Conservation (phyloP, 345 rosid genomes). For the Bruguiera gymnorhiza region DNA sequence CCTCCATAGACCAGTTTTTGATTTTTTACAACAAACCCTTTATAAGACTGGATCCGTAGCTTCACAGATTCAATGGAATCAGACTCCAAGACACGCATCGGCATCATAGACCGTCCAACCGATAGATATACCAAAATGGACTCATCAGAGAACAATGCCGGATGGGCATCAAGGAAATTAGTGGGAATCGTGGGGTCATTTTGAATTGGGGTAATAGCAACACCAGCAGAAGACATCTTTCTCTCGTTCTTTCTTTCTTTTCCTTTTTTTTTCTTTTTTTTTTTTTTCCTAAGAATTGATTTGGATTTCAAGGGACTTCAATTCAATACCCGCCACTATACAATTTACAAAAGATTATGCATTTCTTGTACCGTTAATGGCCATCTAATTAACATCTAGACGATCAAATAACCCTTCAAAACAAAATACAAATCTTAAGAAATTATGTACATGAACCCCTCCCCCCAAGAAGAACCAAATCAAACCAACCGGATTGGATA, state of each 20-base stretch:
- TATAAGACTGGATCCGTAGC: constrained; percentile 57
- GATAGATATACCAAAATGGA: constrained; percentile 47
- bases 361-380: not conserved
- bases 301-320: not conserved
- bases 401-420: not conserved
- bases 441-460: constrained; percentile 2
- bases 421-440: not conserved
- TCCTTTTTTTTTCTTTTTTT: not conserved
- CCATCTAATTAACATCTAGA: constrained; percentile 10
- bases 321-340: not conserved
- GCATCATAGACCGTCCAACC: constrained; percentile 36
- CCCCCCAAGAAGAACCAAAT: not conserved
- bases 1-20: constrained; percentile 75
- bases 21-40: constrained; percentile 66
- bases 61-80: constrained; percentile 72
- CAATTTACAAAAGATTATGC: constrained; percentile 1
- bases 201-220: constrained; percentile 39
- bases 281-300: not conserved
- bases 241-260: not conserved
- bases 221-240: constrained; percentile 59
- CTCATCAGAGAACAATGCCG: constrained; percentile 32
- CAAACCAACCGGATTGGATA: not conserved
- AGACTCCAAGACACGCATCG: constrained; percentile 55
- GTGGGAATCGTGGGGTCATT: constrained; percentile 35
- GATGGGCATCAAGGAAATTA: constrained; percentile 21